Conservation (phyloP, 1,284 basidiomycete species). For the Leccinum subrobustum region DNA sequence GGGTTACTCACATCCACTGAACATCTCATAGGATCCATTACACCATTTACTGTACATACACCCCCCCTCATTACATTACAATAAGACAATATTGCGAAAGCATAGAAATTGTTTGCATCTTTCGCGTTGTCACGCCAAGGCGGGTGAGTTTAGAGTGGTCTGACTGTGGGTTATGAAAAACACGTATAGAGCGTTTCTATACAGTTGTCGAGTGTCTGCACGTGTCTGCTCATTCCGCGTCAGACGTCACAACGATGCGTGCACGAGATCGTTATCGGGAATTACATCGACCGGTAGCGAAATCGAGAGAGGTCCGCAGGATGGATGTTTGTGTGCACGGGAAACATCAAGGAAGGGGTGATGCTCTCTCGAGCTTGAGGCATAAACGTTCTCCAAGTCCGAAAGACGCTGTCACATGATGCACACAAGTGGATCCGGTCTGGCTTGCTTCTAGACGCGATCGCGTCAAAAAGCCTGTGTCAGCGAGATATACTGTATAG, state of each 20-base stretch:
- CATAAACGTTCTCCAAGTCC: conserved; percentile 28
- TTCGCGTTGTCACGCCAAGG: conserved; percentile 13
- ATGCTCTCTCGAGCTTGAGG: conserved; percentile 22
- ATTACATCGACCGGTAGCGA: conserved; percentile 18
- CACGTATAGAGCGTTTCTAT: conserved; percentile 16
- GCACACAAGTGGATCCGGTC: conserved; percentile 1
- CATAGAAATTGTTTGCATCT: conserved; percentile 16
- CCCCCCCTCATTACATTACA: conserved; percentile 25
- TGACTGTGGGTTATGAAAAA: conserved; percentile 26
- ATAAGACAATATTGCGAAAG: conserved; percentile 11
- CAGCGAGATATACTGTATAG: conserved; percentile 3
- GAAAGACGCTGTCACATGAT: conserved; percentile 23
- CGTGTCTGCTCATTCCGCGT: conserved; percentile 2
- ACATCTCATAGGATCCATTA: conserved; percentile 24
- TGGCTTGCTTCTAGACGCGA: conserved; percentile 6
- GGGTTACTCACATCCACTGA: conserved; percentile 11
- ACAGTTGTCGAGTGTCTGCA: conserved; percentile 10
- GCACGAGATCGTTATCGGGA: conserved; percentile 26
- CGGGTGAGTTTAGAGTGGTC: neutral
- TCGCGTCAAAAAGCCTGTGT: conserved; percentile 9
- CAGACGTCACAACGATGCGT: conserved; percentile 16
- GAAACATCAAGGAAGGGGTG: conserved; percentile 6
- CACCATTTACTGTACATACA: conserved; percentile 29
- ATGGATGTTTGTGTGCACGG: conserved; percentile 13
- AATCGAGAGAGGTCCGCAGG: conserved; percentile 21